Evolutionary conservation across 495 filamentous ascomycete genomes (phyloP).

Genomic region (Thozetella sp.): DNA sequence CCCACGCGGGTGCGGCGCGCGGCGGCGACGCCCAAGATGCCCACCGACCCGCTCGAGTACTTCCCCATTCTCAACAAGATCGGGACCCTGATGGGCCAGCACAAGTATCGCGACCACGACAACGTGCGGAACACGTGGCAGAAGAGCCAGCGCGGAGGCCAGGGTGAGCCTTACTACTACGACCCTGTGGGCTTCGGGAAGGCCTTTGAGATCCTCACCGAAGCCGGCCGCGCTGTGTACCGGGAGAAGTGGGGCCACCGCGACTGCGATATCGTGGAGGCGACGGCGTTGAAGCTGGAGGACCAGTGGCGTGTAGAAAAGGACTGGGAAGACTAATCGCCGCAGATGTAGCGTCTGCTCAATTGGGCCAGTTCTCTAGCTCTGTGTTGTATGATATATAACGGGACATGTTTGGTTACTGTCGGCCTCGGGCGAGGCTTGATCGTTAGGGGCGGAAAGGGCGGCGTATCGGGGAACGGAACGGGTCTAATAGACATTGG

Average conservation of each 20-base stretch:
- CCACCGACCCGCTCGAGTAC: slow-evolving; percentile 26
- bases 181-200: slow-evolving; percentile 52
- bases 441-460: too few species aligned
- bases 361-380: too few species aligned
- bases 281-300: slow-evolving; percentile 34
- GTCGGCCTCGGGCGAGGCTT: too few species aligned
- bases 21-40: slow-evolving; percentile 4
- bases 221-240: slow-evolving; percentile 51
- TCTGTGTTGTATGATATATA: too few species aligned
- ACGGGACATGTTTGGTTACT: too few species aligned
- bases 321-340: slow-evolving; percentile 30
- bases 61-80: slow-evolving; percentile 24
- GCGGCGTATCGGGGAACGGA: too few species aligned
- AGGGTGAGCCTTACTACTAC: slow-evolving; percentile 64
- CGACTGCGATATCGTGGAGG: slow-evolving; percentile 47
- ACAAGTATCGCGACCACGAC: slow-evolving; percentile 35
- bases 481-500: too few species aligned
- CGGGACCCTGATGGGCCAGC: slow-evolving; percentile 35
- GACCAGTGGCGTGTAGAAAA: slow-evolving; percentile 54
- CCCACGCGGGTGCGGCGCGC: background rate
- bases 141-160: slow-evolving; percentile 52
- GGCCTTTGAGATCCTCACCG: slow-evolving; percentile 53
- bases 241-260: slow-evolving; percentile 60
- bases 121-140: slow-evolving; percentile 63
- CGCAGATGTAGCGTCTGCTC: too few species aligned